Conservation (phyloP, 371 early-diverging fungal genomes). For the Mucor indicus region DNA sequence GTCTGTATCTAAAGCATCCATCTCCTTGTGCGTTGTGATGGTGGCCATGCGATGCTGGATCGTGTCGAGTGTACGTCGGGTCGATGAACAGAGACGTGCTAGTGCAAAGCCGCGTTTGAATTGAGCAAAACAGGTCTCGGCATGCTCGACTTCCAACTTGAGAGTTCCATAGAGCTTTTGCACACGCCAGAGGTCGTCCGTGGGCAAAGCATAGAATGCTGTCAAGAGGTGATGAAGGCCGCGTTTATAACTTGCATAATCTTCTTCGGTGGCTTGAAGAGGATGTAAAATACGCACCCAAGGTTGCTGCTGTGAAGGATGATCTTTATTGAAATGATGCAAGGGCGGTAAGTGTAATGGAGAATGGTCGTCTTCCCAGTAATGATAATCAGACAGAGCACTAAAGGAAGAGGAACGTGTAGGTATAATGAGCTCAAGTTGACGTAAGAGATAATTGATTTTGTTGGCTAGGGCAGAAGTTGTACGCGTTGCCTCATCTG, state of each 20-base stretch:
- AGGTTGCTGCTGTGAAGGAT: not conserved
- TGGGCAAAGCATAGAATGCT: constrained; percentile 23
- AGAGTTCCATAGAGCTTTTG: constrained; percentile 12
- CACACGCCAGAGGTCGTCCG: constrained; percentile 19
- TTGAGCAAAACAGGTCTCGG: constrained; percentile 13
- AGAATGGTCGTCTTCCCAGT: constrained; percentile 10
- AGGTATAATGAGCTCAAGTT: constrained; percentile 28
- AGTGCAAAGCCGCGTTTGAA: constrained; percentile 33
- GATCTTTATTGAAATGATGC: not conserved
- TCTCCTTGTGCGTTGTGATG: constrained; percentile 31
- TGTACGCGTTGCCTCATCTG: constrained; percentile 28
- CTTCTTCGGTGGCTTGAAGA: too few relatives aligned
- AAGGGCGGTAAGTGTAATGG: too few relatives aligned
- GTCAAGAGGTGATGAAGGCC: constrained; percentile 30
- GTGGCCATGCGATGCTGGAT: constrained; percentile 44
- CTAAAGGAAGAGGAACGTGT: constrained; percentile 25
- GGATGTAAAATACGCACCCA: constrained; percentile 29
- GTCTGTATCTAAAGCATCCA: constrained; percentile 33
- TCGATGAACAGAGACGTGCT: constrained; percentile 24
- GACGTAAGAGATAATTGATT: constrained; percentile 28
- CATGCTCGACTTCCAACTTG: constrained; percentile 18
- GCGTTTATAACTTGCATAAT: constrained; percentile 27
- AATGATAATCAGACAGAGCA: constrained; percentile 2
- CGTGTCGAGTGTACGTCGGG: constrained; percentile 43
- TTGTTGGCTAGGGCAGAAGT: constrained; percentile 22